A percentile compares a stretch with the other conserved stretches of the same genome.
Conservation (phyloP, 768 basidiomycete species). For the Collybia sp. region DNA sequence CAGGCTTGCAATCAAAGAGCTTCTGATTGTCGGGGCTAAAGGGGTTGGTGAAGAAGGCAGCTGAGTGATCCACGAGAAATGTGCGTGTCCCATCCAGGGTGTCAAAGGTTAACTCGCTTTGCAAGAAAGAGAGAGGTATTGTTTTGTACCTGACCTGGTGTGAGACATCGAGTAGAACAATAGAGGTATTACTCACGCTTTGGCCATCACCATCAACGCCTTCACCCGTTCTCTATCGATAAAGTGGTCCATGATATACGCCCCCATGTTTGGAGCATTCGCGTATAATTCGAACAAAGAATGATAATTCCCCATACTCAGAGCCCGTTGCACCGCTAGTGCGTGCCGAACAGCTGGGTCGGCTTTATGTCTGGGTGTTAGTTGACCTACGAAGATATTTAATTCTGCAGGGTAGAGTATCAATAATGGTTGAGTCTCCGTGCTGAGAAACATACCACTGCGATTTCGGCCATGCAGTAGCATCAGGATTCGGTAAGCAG, state of each 20-base stretch:
- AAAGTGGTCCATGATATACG: constrained; percentile 99
- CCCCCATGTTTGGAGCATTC: constrained; percentile 93
- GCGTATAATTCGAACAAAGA: constrained; percentile 82
- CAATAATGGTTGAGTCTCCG: not conserved
- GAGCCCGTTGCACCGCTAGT: constrained; percentile 80
- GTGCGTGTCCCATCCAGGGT: constrained; percentile 50
- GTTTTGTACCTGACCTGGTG: constrained; percentile 65
- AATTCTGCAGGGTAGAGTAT: constrained; percentile 58
- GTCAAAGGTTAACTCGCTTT: constrained; percentile 84
- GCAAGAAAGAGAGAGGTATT: constrained; percentile 72
- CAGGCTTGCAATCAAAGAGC: constrained; percentile 67
- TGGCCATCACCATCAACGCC: constrained; percentile 86
- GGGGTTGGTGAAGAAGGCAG: constrained; percentile 62
- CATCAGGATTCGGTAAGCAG: constrained; percentile 96
- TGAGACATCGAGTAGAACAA: not conserved
- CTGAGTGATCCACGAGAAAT: constrained; percentile 70
- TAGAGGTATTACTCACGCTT: constrained; percentile 62
- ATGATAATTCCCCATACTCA: constrained; percentile 94
- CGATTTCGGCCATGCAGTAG: constrained; percentile 90
- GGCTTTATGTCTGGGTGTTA: constrained; percentile 88
- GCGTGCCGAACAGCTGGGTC: constrained; percentile 83
- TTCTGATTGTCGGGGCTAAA: constrained; percentile 58
- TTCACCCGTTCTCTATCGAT: constrained; percentile 85
- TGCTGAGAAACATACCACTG: constrained; percentile 60
- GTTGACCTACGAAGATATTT: constrained; percentile 95